Base-by-base conservation (phyloP, 2,329 filamentous ascomycete species). In the Penicillium sp. region DNA sequence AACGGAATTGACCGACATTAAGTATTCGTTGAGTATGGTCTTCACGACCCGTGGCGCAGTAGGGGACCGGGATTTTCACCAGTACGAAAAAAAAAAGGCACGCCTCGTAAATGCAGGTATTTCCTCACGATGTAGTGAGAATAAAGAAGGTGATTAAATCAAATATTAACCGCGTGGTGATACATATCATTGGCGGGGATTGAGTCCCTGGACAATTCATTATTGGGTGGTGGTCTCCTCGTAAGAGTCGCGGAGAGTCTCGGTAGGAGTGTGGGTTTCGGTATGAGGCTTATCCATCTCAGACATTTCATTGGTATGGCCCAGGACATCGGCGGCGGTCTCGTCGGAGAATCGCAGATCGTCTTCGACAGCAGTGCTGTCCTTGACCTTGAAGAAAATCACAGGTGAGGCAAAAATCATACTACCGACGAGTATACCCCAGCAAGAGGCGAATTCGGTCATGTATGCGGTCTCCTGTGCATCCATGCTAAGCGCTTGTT, bases 321-420 rank as follows among this genome's bases (percentile, higher is more conserved):
- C 70, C 5, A 63, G 58, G 36, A 96, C 87, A 64, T 96, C 90
- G 27, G 83, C 84, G 16, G 88, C 69, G 0, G 88, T 94, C 82
- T 94, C 90, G 68, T 96, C 92, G 21, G 89, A 91, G 73, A 91
- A 92, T 70, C 87, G 86, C 50, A 96, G 78, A 74, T 97, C 92
- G 53, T 92, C 87, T 74, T 93, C 90, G 5, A 96, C 68, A 1
- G 83, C 73, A n/a, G 91, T 85, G n/a, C 87, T 89, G 66, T 96
- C 91, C 72, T 89, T 83, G 72, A 97, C 88, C 77, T 88, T 89
- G 67, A 86, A 77, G 67, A 89, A 84, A 71, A 97, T 88, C 58
- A 96, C 84, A 0, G 92, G 92, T 0, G 87, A 81, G 5, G 91
- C 92, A 59, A 93, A 76, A 31, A 96, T 16, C 44, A 97, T 81